Percentiles rank a stretch among this genome's conserved stretches.
phyloP scores from a whole-genome alignment of 306 rosid genomes.

The Begonia fuchsioides region DNA sequence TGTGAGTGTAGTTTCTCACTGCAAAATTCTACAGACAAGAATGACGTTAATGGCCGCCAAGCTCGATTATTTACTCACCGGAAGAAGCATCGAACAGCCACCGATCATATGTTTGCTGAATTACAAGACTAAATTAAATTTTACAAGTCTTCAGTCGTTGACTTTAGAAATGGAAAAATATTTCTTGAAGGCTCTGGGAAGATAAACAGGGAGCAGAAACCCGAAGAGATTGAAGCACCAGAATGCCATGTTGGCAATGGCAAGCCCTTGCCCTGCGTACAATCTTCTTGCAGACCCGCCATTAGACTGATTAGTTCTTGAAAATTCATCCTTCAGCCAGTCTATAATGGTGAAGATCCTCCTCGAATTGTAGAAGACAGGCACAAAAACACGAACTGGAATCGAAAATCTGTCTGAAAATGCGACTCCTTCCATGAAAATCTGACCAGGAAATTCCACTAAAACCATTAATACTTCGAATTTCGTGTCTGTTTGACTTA shows the following conservation, averaged over 20 bases:
- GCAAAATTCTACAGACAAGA: no score
- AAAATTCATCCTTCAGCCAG: slow-evolving; percentile 66
- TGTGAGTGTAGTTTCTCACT: no score
- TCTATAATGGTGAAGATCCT: slow-evolving; percentile 58
- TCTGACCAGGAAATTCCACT: slow-evolving; percentile 33
- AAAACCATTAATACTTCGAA: no score
- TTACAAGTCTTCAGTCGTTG: slow-evolving; percentile 10
- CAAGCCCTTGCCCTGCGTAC: slow-evolving; percentile 52
- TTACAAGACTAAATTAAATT: no score
- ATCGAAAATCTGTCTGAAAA: slow-evolving; percentile 33
- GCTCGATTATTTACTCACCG: no score
- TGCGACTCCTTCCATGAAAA: slow-evolving; percentile 78
- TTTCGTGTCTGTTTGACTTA: no score
- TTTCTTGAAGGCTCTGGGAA: slow-evolving; percentile 64
- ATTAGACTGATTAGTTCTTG: slow-evolving; percentile 20
- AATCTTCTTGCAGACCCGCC: slow-evolving; percentile 41
- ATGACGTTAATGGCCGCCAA: no score
- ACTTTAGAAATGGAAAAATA: slow-evolving; percentile 36
- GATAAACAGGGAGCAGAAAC: slow-evolving; percentile 75
- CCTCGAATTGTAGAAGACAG: slow-evolving; percentile 55
- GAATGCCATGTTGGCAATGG: slow-evolving; percentile 66
- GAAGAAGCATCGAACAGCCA: no score
- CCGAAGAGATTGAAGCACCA: slow-evolving; percentile 93
- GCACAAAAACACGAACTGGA: slow-evolving; percentile 72
- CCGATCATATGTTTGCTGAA: no score